Evolutionary conservation across 441 rosid species (phyloP).

Genomic region (Adansonia gregorii): DNA sequence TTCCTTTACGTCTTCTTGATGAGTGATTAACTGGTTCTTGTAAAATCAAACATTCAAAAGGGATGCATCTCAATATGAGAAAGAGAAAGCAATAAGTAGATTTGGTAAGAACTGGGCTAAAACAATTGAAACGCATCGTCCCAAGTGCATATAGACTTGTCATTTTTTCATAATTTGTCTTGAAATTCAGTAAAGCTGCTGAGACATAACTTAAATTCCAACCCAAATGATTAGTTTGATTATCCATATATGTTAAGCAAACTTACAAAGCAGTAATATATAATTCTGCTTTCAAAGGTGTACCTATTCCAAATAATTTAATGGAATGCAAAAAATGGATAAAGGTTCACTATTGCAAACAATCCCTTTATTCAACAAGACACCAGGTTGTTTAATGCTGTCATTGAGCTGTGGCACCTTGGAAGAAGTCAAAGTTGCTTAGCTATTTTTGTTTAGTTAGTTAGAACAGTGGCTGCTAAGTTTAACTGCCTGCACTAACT

Average conservation of each 20-base stretch:
- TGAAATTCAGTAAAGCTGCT: not conserved
- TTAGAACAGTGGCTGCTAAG: slow-evolving; percentile 12
- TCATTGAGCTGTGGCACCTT: slow-evolving; percentile 1
- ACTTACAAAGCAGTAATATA: not conserved
- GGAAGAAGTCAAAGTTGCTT: not conserved
- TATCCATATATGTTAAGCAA: not conserved
- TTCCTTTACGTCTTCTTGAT: not conserved
- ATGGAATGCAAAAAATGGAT: not conserved
- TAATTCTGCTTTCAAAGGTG: not conserved
- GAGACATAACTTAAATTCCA: not conserved
- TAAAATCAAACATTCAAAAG: not conserved
- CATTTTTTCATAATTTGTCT: not conserved
- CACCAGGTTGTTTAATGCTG: not conserved
- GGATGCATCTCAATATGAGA: not conserved
- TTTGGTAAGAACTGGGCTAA: not conserved
- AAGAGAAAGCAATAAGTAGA: not conserved
- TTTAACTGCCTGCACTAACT: slow-evolving; percentile 3
- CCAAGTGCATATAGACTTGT: not conserved
- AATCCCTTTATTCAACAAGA: not conserved
- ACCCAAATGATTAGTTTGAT: not conserved
- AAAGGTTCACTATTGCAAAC: not conserved
- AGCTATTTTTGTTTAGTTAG: not conserved
- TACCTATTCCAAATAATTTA: not conserved
- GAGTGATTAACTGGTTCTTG: not conserved
- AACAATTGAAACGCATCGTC: not conserved